Conservation (phyloP, 1,284 basidiomycete genomes). For the Tilletia caries region DNA sequence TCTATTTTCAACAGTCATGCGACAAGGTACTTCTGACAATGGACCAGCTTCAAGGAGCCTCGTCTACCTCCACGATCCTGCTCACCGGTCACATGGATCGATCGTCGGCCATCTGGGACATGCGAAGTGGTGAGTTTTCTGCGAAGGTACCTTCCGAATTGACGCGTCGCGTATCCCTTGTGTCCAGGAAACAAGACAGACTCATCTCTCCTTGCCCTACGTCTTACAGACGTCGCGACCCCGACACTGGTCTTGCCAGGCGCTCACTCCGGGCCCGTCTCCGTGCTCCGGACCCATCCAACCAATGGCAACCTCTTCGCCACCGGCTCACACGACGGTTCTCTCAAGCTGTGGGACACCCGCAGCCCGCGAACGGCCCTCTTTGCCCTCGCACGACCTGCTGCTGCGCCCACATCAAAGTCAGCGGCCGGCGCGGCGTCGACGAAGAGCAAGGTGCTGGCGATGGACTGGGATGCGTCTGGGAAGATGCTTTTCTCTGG, state of each 20-base stretch:
- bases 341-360: conserved; percentile 46
- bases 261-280: conserved; percentile 39
- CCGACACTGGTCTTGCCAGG: conserved; percentile 18
- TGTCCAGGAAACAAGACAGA: too few relatives aligned
- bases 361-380: conserved; percentile 42
- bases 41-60: conserved; percentile 25
- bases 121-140: conserved; percentile 24
- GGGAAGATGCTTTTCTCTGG: conserved; percentile 46
- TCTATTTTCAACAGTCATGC: conserved; percentile 19
- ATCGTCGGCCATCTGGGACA: conserved; percentile 45
- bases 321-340: conserved; percentile 32
- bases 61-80: conserved; percentile 14
- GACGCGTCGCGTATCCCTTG: too few relatives aligned
- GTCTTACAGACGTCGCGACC: background rate
- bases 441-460: conserved; percentile 23
- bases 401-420: background rate
- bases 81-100: conserved; percentile 44
- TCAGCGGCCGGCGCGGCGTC: background rate
- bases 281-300: conserved; percentile 33
- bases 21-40: conserved; percentile 41
- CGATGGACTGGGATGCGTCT: conserved; percentile 39
- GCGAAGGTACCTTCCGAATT: too few relatives aligned
- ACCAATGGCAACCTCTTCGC: conserved; percentile 34
- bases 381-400: conserved; percentile 33
- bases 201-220: background rate